Percentiles rank a stretch among this genome's conserved stretches.
These are phyloP conservation scores for Myochromella boudieri DNA, from an alignment of 768 basidiomycete species.

Conservation along the genomic window DNA sequence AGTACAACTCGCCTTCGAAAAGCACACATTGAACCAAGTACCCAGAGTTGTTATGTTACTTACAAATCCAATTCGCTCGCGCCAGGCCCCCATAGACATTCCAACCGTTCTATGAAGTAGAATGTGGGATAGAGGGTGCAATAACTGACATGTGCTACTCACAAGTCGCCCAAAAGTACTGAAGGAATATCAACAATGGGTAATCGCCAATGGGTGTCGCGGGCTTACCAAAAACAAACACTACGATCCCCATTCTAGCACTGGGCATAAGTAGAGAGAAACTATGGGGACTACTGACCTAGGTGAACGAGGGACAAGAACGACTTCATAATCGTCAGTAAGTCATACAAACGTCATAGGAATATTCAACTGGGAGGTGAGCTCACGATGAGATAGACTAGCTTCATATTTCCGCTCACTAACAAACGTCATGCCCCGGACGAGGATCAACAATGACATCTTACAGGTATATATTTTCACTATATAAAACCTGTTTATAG, in stretches of 20 bases:
- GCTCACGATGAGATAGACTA: constrained; percentile 7
- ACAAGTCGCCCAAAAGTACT: constrained; percentile 14
- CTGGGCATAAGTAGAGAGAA: neutral
- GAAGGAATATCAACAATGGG: no score
- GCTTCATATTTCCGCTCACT: constrained; percentile 11
- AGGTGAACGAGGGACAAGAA: constrained; percentile 9
- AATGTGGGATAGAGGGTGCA: neutral
- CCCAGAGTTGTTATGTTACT: neutral
- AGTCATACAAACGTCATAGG: no score
- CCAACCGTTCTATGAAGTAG: constrained; percentile 2
- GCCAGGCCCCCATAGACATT: constrained; percentile 4
- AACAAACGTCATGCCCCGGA: neutral
- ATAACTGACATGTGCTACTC: neutral
- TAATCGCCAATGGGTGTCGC: no score
- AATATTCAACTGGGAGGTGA: neutral
- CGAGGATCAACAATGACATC: neutral
- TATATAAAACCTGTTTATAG: constrained; percentile 4
- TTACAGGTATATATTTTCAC: constrained; percentile 11
- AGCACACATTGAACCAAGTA: neutral
- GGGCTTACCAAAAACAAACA: neutral
- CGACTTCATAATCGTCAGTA: neutral
- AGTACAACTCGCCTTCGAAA: constrained; percentile 5
- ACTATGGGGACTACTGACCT: neutral
- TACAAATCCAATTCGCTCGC: constrained; percentile 10
- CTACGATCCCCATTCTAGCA: neutral